Percentiles rank a stretch among this genome's conserved stretches.
Conservation (phyloP, 306 rosid species). For the Quercus suber region DNA sequence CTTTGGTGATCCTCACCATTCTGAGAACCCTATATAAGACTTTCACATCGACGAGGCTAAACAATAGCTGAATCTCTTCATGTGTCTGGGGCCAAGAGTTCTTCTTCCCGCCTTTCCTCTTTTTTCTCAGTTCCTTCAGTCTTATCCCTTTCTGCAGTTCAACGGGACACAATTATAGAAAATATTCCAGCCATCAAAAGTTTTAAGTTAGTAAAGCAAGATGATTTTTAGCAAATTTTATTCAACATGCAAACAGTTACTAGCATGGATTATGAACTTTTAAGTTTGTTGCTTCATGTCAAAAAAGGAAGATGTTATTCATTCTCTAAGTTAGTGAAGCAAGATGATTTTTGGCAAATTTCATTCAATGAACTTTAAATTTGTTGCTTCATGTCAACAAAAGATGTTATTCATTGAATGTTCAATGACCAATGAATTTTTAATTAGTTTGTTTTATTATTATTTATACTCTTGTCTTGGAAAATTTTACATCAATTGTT, state of each 20-base stretch:
- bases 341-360: no score
- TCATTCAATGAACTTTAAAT: no score
- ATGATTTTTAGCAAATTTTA: no score
- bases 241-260: no score
- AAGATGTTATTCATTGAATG: neutral
- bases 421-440: neutral
- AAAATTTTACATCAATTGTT: neutral
- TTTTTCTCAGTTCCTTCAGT: constrained; percentile 67
- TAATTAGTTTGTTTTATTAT: neutral
- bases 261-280: no score
- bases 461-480: neutral
- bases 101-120: constrained; percentile 73
- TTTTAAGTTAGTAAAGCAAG: neutral
- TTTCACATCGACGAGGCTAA: constrained; percentile 66
- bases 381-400: no score
- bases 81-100: constrained; percentile 66
- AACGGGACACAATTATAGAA: neutral
- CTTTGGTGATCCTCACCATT: constrained; percentile 67
- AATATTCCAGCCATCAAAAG: neutral
- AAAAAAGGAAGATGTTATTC: no score
- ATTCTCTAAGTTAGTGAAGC: no score
- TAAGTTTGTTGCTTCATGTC: no score
- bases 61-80: constrained; percentile 72
- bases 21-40: constrained; percentile 63
- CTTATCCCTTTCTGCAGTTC: constrained; percentile 68